Evolutionary conservation across 345 rosid genomes (phyloP).

Genomic region (Excoecaria agallocha): DNA sequence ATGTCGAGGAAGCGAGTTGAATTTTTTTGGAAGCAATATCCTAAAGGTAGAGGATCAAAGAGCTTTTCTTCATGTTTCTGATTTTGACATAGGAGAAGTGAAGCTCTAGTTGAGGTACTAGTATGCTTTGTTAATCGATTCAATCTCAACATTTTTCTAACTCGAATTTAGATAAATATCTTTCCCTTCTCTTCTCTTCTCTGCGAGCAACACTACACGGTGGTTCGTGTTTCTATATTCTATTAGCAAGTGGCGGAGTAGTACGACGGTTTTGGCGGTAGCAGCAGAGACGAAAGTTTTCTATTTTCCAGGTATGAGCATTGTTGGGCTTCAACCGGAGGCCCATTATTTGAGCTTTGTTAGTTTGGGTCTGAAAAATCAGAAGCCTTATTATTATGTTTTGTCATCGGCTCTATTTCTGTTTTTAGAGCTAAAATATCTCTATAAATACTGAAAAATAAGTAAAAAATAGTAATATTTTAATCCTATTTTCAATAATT

Average conservation of each 20-base stretch:
- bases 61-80: neutral
- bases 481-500: too few relatives aligned
- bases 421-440: too few relatives aligned
- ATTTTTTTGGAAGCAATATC: constrained; percentile 39
- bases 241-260: neutral
- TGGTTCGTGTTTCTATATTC: neutral
- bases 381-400: too few relatives aligned
- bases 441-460: too few relatives aligned
- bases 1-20: constrained; percentile 69
- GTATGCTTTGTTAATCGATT: neutral
- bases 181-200: neutral
- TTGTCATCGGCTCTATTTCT: too few relatives aligned
- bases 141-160: constrained; percentile 12
- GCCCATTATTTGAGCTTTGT: neutral
- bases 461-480: too few relatives aligned
- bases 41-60: constrained; percentile 32
- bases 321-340: neutral
- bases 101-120: neutral
- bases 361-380: too few relatives aligned
- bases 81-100: neutral
- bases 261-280: neutral
- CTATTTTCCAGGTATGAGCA: neutral
- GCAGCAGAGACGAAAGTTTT: neutral
- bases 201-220: neutral
- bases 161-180: too few relatives aligned